Conservation (phyloP, 1,284 basidiomycete species). For the Phenoliferia sp. region DNA sequence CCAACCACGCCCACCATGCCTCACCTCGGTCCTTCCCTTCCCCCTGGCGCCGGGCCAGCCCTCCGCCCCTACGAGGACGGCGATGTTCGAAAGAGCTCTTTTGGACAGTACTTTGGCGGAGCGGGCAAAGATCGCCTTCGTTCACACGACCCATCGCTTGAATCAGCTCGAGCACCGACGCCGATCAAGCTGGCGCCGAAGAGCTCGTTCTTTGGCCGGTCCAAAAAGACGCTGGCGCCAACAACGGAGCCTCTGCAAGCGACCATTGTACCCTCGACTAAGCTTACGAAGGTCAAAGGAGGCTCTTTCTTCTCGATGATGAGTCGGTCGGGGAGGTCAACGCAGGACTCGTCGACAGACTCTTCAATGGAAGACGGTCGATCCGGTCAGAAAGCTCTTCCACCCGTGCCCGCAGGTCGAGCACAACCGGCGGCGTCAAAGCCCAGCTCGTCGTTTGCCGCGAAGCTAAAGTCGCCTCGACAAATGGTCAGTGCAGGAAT, state of each 20-base stretch:
- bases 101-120: neutral
- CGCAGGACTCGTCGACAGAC: no score
- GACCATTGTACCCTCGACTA: neutral
- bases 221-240: neutral
- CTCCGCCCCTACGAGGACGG: neutral
- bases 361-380: no score
- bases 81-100: neutral
- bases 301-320: no score
- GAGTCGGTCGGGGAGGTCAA: no score
- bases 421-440: no score
- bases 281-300: no score
- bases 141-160: neutral
- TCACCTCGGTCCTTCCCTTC: neutral
- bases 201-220: neutral
- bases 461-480: no score
- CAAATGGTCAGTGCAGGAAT: no score
- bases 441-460: no score
- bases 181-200: no score
- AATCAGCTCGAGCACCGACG: neutral
- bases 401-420: no score
- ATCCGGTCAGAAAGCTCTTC: no score
- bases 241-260: neutral
- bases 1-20: neutral
- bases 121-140: neutral
- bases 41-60: neutral